Conservation (phyloP, 2,329 filamentous ascomycete genomes). For the Penicillium sp. region DNA sequence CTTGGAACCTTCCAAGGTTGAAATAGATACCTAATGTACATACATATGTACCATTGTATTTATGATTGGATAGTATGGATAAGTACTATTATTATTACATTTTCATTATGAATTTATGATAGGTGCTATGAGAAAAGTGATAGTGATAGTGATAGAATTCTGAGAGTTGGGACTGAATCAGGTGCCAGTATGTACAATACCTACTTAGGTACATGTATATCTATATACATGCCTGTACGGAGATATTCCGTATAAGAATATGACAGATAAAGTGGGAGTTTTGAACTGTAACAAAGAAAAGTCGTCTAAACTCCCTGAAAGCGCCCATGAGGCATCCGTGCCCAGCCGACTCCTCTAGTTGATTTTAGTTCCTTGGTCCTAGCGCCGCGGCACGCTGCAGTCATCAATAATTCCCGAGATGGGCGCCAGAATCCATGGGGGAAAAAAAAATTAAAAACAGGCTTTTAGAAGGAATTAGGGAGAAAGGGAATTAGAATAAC, state of each 20-base stretch:
- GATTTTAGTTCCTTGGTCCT: conserved; percentile 7
- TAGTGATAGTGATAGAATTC: conserved; percentile 1
- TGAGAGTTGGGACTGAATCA: not conserved
- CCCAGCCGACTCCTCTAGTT: conserved; percentile 3
- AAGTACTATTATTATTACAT: not conserved
- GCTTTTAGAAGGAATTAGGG: not conserved
- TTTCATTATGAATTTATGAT: not conserved
- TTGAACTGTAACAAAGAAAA: not conserved
- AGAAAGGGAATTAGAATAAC: not conserved
- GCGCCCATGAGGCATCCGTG: conserved; percentile 6
- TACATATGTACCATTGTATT: too few relatives aligned
- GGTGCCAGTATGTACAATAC: not conserved
- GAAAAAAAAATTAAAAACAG: not conserved
- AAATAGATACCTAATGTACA: not conserved
- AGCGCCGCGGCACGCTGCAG: conserved; percentile 11
- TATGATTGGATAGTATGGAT: not conserved
- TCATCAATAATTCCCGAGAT: conserved; percentile 10
- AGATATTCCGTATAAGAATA: too few relatives aligned
- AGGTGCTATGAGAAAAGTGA: not conserved
- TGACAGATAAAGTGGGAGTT: too few relatives aligned
- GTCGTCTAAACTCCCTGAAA: conserved; percentile 5
- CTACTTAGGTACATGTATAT: not conserved
- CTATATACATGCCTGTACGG: too few relatives aligned
- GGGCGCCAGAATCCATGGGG: conserved; percentile 1
- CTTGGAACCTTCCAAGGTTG: not conserved